phyloP scores from a whole-genome alignment of 805 yeast species.

The Teunomyces lycoperdinae region DNA sequence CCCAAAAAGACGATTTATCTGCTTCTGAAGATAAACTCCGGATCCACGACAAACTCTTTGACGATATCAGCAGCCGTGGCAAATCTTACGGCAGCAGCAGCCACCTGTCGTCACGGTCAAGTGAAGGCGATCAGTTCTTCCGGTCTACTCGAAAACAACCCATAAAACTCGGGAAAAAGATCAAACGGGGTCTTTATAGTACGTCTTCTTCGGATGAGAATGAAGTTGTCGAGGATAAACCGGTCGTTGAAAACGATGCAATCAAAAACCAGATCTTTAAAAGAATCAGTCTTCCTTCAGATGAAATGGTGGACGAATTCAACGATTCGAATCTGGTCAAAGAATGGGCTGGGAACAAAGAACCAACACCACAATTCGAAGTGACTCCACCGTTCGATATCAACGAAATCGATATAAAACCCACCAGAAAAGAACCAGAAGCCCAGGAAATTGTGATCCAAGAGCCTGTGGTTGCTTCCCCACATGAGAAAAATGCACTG shows the following conservation, averaged over 20 bases:
- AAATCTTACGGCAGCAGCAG: slow-evolving; percentile 3
- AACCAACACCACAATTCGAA: slow-evolving; percentile 2
- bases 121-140: slow-evolving; percentile 1
- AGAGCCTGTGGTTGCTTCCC: neutral
- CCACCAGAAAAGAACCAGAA: slow-evolving; percentile 1
- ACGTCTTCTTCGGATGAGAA: neutral
- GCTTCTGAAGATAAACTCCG: slow-evolving; percentile 9
- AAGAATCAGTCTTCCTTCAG: slow-evolving; percentile 5
- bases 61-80: neutral
- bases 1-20: slow-evolving; percentile 13
- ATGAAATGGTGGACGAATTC: neutral
- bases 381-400: slow-evolving; percentile 4
- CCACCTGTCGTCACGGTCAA: slow-evolving; percentile 7
- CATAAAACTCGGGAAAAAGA: neutral
- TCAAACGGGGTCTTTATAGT: neutral
- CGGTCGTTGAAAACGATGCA: neutral
- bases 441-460: neutral
- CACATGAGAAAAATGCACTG: slow-evolving; percentile 2
- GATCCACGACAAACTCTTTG: slow-evolving; percentile 28
- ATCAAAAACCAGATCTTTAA: slow-evolving; percentile 9
- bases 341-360: neutral
- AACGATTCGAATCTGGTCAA: slow-evolving; percentile 1
- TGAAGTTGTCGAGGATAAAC: neutral
- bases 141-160: neutral
- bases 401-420: slow-evolving; percentile 2